Conservation (phyloP, 331 rosid species). For the Stylosanthes scabra region DNA sequence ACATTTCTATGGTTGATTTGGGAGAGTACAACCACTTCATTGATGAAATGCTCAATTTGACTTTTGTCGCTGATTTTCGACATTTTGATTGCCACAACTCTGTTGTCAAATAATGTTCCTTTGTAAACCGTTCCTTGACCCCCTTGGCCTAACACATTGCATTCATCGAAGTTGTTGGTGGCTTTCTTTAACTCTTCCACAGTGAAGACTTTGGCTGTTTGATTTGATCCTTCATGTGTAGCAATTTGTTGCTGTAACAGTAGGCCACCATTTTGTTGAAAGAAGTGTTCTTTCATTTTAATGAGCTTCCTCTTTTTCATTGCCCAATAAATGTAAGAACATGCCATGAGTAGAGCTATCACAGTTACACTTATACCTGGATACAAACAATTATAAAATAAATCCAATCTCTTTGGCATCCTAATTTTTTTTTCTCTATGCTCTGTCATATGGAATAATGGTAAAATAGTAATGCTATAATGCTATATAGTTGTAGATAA, state of each 20-base stretch:
- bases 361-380: slow-evolving; percentile 15
- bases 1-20: background rate
- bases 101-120: slow-evolving; percentile 2
- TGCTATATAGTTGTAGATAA: background rate
- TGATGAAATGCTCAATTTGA: slow-evolving; percentile 44
- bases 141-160: slow-evolving; percentile 38
- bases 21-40: slow-evolving; percentile 28
- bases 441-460: no score
- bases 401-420: no score
- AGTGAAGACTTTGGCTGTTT: slow-evolving; percentile 25
- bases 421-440: no score
- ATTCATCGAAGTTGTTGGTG: slow-evolving; percentile 34
- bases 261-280: slow-evolving; percentile 42
- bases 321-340: slow-evolving; percentile 19
- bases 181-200: slow-evolving; percentile 14
- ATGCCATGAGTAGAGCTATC: slow-evolving; percentile 7
- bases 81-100: slow-evolving; percentile 19
- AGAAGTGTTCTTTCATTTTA: slow-evolving; percentile 28
- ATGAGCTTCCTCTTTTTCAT: slow-evolving; percentile 32
- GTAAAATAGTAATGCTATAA: background rate
- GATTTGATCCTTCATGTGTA: background rate
- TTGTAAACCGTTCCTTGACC: slow-evolving; percentile 46
- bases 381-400: background rate
- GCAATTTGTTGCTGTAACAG: slow-evolving; percentile 10
- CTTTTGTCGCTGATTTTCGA: background rate